phyloP scores from a whole-genome alignment of 2,329 filamentous ascomycete genomes.

The Xylariales sp. region DNA sequence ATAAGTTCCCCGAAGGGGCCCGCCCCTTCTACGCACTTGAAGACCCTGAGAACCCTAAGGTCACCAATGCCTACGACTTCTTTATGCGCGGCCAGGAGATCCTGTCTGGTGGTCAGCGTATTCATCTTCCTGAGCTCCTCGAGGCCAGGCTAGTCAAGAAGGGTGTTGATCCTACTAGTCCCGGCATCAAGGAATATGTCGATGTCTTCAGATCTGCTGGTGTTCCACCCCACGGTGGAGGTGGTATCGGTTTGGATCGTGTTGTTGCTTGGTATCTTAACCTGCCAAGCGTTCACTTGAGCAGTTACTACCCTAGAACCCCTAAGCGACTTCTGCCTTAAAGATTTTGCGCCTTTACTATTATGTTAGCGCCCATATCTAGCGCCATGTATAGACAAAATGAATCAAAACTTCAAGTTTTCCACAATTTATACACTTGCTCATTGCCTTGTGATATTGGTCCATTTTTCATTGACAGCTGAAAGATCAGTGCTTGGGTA shows the following conservation, averaged over 20 bases:
- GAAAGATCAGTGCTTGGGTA: too few relatives aligned
- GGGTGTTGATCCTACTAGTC: conserved; percentile 71
- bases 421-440: too few relatives aligned
- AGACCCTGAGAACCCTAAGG: conserved; percentile 52
- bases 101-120: conserved; percentile 66
- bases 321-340: conserved; percentile 55
- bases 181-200: conserved; percentile 85
- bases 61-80: conserved; percentile 60
- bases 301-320: conserved; percentile 54
- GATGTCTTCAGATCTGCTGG: conserved; percentile 76
- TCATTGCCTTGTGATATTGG: too few relatives aligned
- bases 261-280: conserved; percentile 66
- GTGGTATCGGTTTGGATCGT: conserved; percentile 84
- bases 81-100: conserved; percentile 93
- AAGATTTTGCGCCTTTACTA: too few relatives aligned
- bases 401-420: too few relatives aligned
- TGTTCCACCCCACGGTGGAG: conserved; percentile 84
- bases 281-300: conserved; percentile 54
- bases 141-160: conserved; percentile 72
- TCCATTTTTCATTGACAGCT: too few relatives aligned
- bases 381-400: too few relatives aligned
- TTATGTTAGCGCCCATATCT: too few relatives aligned
- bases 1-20: conserved; percentile 89
- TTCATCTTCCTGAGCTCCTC: conserved; percentile 73
- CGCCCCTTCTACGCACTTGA: conserved; percentile 86